Evolutionary conservation across 2,329 filamentous ascomycete species (phyloP), one percentile per base, ranked within the genome.

Genomic region (Ramularia endophylla): DNA sequence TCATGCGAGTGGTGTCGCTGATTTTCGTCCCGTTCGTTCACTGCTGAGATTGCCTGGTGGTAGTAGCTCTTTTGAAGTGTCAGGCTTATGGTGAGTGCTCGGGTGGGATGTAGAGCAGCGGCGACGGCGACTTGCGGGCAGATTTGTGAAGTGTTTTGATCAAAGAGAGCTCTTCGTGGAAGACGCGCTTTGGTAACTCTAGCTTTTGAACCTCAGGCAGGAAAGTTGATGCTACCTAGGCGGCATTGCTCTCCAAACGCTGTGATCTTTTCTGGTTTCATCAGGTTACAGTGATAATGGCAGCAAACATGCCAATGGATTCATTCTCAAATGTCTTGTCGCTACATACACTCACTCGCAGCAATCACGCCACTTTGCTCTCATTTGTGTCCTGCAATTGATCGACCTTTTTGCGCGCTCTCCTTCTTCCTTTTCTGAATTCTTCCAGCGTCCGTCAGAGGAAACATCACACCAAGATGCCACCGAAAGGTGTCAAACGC

Each of bases 381-480:
- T 22, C 33, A 30, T 20, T 41, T 32, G 30, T 44, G 33, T 38
- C 38, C 22, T 34, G 37, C 19, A 38, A 36, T 34, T 44, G 40
- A 47, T 8, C 27, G 20, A 30, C 18, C 35, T 15, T 34, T n/a
- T 11, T n/a, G 9, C 39, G 35, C 25, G 11, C 38, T 13, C 28
- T n/a, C 22, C 33, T n/a, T 28, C n/a, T 33, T 8, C 13, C 8
- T 18, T 80, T 83, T 83, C 53, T 51, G 45, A 43, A 43, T 36
- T 27, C n/a, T n/a, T n/a, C n/a, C n/a, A n/a, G n/a, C n/a, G n/a
- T n/a, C n/a, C n/a, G n/a, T n/a, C n/a, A n/a, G n/a, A 27, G 12
- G 27, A 8, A 13, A 27, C 22, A 40, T 22, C 35, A 20, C 8
- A 37, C 34, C 12, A 47, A 27, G 8, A 55, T 58, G 54, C 39